Percentiles rank a stretch among this genome's conserved stretches.
Evolutionary conservation across 2,329 filamentous ascomycete genomes (phyloP).

Genomic region (Trichoderma sp.): DNA sequence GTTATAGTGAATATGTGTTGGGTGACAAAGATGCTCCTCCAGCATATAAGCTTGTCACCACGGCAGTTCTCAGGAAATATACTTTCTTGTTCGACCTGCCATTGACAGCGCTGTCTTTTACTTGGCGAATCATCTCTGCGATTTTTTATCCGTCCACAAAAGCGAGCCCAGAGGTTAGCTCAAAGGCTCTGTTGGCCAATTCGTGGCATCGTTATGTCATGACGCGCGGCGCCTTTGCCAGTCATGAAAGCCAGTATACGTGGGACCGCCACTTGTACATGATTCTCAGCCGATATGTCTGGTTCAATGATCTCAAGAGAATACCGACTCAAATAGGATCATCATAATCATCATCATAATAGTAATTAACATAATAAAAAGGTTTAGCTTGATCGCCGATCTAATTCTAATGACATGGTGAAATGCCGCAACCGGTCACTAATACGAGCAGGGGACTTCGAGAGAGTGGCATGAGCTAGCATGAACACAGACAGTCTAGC

Average conservation of each 20-base stretch:
- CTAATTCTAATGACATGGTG: not conserved
- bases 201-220: conserved; percentile 36
- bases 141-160: conserved; percentile 23
- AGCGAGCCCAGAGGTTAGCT: conserved; percentile 22
- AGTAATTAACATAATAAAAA: not conserved
- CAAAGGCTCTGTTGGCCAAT: conserved; percentile 37
- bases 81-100: conserved; percentile 39
- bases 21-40: conserved; percentile 32
- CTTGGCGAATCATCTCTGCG: conserved; percentile 25
- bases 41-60: conserved; percentile 38
- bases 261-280: conserved; percentile 42
- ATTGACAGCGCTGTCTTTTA: conserved; percentile 38
- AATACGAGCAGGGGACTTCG: not conserved
- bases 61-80: conserved; percentile 38
- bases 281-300: conserved; percentile 40
- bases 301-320: conserved; percentile 36
- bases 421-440: not conserved
- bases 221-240: conserved; percentile 38
- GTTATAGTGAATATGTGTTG: conserved; percentile 30
- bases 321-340: conserved; percentile 3
- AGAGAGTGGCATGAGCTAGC: not conserved
- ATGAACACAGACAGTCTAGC: not conserved
- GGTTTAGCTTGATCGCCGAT: not conserved
- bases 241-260: conserved; percentile 40
- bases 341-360: not conserved